phyloP scores from a whole-genome alignment of 2,329 filamentous ascomycete species.

The Pseudogymnoascus sp. region DNA sequence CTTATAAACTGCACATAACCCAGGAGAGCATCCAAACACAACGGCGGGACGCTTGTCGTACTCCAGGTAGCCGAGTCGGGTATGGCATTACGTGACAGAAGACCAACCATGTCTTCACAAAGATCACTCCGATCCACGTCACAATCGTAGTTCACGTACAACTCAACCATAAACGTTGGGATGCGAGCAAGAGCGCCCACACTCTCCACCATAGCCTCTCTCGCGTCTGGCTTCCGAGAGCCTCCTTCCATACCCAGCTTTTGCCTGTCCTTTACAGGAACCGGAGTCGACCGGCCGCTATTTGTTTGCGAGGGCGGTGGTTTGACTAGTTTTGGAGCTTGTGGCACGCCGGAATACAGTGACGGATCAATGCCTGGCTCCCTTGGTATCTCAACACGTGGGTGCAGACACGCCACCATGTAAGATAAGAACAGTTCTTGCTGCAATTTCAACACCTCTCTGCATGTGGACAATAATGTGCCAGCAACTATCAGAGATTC shows the following conservation, averaged over 20 bases:
- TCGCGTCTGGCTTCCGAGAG: conserved; percentile 82
- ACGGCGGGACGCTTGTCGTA: conserved; percentile 90
- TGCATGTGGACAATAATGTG: conserved; percentile 83
- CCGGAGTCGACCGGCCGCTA: conserved; percentile 82
- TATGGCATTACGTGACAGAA: conserved; percentile 87
- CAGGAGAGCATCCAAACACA: conserved; percentile 86
- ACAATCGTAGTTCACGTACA: conserved; percentile 98
- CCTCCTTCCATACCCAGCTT: conserved; percentile 89
- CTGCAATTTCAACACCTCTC: conserved; percentile 84
- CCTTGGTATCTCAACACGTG: conserved; percentile 84
- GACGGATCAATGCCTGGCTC: conserved; percentile 86
- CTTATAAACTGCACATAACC: conserved; percentile 88
- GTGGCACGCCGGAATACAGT: conserved; percentile 87
- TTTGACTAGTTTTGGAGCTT: conserved; percentile 80
- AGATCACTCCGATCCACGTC: conserved; percentile 85
- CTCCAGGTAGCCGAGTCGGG: conserved; percentile 98
- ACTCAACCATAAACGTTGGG: conserved; percentile 86
- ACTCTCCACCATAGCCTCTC: conserved; percentile 97
- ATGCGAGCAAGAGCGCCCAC: conserved; percentile 87
- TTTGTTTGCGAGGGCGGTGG: conserved; percentile 61
- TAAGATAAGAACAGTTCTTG: conserved; percentile 96
- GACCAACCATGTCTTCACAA: conserved; percentile 89
- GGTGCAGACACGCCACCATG: conserved; percentile 85
- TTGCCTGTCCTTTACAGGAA: conserved; percentile 85
- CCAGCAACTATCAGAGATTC: conserved; percentile 88